Evolutionary conservation across 202 grass and related monocot genomes (phyloP), one percentile per base, ranked within the genome.

Genomic region (Setaria italica): DNA sequence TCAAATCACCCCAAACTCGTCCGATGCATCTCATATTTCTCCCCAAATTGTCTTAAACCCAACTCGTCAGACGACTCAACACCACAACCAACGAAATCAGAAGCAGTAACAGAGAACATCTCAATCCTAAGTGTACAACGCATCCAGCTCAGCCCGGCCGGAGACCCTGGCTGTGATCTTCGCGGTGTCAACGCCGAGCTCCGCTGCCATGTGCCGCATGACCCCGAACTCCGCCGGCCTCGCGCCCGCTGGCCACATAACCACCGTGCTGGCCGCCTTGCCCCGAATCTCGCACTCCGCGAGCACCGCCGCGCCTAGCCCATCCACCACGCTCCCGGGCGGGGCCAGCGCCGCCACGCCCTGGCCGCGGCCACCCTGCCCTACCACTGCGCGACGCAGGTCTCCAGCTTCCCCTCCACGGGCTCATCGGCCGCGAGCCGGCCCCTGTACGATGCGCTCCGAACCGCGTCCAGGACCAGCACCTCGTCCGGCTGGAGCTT

Each of bases 361-460:
- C 46, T 81, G 11, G 88, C 73, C 32, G 80, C 89, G 81, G 82
- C 58, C 19, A 83, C 78, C n/a, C 87, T 88, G 6, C 68, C 88
- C 14, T 1, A 49, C 14, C 49, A 63, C 82, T 88, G 90, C 67
- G 88, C 83, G 73, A 89, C 84, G 32, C 71, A 66, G n/a, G 91
- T 98, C 91, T 95, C 96, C 86, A 98, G 86, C 91, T 98, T 98
- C 86, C 89, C 92, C 62, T 77, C 89, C 51, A 98, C 88, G 17
- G 82, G 74, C 76, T 92, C 91, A 74, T 94, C 96, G 33, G 88
- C 89, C 11, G 90, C 80, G 42, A 98, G 90, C 55, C 83, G 68
- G 64, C 88, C 95, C 85, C 89, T 81, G 91, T 92, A 95, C 56
- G 92, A 69, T 33, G 54, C 87, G 91, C 91, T 90, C 55, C 87